Evolutionary conservation across 768 basidiomycete genomes (phyloP).

Genomic region (Strobilomyces dryophilus): DNA sequence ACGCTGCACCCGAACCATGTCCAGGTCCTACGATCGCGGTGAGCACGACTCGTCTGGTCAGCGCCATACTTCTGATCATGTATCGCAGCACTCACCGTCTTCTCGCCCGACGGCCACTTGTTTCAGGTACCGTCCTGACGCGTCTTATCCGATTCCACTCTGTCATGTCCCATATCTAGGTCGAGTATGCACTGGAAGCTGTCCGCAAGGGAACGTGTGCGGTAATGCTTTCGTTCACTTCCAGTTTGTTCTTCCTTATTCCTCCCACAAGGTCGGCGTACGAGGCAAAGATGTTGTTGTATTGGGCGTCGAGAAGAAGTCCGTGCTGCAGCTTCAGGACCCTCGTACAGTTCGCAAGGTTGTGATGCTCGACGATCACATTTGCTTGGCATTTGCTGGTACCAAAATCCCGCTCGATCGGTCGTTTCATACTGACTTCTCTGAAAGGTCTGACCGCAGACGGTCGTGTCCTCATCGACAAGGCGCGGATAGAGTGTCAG

Average conservation of each 20-base stretch:
- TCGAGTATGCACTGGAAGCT: slow-evolving; percentile 98
- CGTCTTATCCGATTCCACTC: slow-evolving; percentile 18
- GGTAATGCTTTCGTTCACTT: slow-evolving; percentile 42
- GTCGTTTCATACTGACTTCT: slow-evolving; percentile 8
- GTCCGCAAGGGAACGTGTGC: slow-evolving; percentile 97
- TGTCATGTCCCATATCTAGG: slow-evolving; percentile 47
- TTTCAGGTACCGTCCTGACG: slow-evolving; percentile 69
- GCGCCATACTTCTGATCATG: slow-evolving; percentile 2
- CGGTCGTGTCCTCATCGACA: slow-evolving; percentile 96
- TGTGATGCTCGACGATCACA: slow-evolving; percentile 96
- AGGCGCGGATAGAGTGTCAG: slow-evolving; percentile 96
- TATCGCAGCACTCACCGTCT: slow-evolving; percentile 83
- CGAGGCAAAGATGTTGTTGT: slow-evolving; percentile 94
- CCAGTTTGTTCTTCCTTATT: slow-evolving; percentile 1
- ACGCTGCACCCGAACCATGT: slow-evolving; percentile 46
- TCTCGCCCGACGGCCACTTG: slow-evolving; percentile 97
- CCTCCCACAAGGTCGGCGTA: slow-evolving; percentile 74
- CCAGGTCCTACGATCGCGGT: slow-evolving; percentile 98
- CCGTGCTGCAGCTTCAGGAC: slow-evolving; percentile 94
- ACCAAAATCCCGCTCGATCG: slow-evolving; percentile 20
- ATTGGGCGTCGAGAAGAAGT: slow-evolving; percentile 98
- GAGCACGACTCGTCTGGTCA: slow-evolving; percentile 9
- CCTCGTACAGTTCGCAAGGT: slow-evolving; percentile 97
- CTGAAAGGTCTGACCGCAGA: slow-evolving; percentile 89
- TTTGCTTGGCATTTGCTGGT: slow-evolving; percentile 98